Evolutionary conservation across 2,329 filamentous ascomycete genomes (phyloP).

Genomic region (Neofusicoccum sp.): DNA sequence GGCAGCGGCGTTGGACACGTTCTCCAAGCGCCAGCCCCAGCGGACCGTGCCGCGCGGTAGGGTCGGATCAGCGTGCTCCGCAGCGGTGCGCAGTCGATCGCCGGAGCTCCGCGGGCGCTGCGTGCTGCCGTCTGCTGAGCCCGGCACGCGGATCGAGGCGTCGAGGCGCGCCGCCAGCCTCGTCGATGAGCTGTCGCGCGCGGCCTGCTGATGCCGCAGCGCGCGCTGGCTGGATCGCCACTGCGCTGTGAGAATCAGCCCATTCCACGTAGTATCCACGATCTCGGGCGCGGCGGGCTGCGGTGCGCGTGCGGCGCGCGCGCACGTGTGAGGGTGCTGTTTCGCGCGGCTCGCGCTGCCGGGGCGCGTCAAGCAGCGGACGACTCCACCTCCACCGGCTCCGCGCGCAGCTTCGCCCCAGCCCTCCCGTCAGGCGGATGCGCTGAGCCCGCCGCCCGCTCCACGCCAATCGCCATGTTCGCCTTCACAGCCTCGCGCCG

Average conservation of each 20-base stretch:
- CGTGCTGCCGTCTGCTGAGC: neutral
- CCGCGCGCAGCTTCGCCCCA: neutral
- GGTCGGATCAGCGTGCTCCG: constrained; percentile 26
- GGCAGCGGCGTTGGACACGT: neutral
- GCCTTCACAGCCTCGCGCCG: constrained; percentile 56
- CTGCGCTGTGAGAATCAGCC: neutral
- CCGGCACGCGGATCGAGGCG: constrained; percentile 25
- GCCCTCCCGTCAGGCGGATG: neutral
- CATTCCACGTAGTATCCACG: too few species aligned
- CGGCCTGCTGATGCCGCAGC: neutral
- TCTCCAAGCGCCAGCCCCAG: constrained; percentile 26
- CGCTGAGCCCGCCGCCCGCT: neutral
- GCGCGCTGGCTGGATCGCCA: too few species aligned
- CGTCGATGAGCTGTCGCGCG: constrained; percentile 24
- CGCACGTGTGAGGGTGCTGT: too few species aligned
- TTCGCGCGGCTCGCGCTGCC: too few species aligned
- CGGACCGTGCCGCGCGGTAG: constrained; percentile 26
- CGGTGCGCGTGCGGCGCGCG: too few species aligned
- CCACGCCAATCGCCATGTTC: constrained; percentile 29
- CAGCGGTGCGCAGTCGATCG: constrained; percentile 28
- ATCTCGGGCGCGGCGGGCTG: too few species aligned
- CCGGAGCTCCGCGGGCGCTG: constrained; percentile 19
- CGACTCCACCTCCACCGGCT: neutral
- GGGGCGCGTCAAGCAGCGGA: too few species aligned
- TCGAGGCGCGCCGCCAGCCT: constrained; percentile 34